phyloP scores from a whole-genome alignment of 2,329 filamentous ascomycete genomes.

The Cytospora mali region DNA sequence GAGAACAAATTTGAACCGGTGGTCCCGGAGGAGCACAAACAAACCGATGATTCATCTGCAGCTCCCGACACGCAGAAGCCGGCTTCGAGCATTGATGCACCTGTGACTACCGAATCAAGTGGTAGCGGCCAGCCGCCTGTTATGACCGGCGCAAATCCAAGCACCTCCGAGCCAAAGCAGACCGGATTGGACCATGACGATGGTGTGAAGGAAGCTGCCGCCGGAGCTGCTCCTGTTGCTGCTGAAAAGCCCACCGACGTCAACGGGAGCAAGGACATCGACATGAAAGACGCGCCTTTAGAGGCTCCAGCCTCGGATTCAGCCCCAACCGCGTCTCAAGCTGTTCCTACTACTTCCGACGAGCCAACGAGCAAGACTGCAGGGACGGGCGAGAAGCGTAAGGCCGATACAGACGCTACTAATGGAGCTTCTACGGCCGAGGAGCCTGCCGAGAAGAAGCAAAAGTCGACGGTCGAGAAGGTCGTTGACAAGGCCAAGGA shows the following conservation, averaged over 20 bases:
- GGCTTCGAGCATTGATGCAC: too few species aligned
- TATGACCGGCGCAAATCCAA: conserved; percentile 24
- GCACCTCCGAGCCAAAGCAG: conserved; percentile 14
- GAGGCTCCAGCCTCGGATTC: neutral
- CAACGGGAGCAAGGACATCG: conserved; percentile 22
- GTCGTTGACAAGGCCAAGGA: conserved; percentile 26
- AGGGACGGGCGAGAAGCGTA: conserved; percentile 33
- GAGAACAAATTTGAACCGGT: conserved; percentile 18
- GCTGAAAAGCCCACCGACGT: neutral
- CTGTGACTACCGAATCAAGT: too few species aligned
- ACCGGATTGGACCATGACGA: conserved; percentile 17
- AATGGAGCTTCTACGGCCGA: conserved; percentile 7
- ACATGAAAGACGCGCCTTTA: conserved; percentile 29
- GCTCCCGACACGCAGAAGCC: conserved; percentile 13
- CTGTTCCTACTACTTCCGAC: neutral
- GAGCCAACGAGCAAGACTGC: neutral
- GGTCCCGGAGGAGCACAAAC: conserved; percentile 20
- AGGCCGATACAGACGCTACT: conserved; percentile 25
- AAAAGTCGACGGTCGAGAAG: conserved; percentile 26
- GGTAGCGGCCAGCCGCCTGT: too few species aligned
- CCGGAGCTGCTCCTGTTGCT: too few species aligned
- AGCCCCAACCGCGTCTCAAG: too few species aligned
- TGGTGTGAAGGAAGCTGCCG: conserved; percentile 17
- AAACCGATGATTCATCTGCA: conserved; percentile 17
- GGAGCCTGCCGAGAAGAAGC: conserved; percentile 26